Percentiles rank a stretch among this genome's conserved stretches.
phyloP scores from a whole-genome alignment of 768 basidiomycete species.

The Mycena leptocephala region DNA sequence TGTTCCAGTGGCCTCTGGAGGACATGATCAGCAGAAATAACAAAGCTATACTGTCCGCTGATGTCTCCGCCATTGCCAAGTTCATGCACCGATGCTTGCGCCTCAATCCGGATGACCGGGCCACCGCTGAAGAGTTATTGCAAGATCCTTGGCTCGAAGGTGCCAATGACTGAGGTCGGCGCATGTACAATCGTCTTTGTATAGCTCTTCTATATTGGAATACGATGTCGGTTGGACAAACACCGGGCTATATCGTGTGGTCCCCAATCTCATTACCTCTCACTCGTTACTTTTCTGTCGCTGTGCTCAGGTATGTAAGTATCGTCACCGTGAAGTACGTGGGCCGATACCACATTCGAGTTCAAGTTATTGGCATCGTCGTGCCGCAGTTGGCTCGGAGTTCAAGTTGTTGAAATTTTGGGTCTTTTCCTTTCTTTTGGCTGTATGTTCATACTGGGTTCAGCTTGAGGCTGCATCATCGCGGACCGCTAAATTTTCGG shows the following conservation, averaged over 20 bases:
- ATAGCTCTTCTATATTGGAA: constrained; percentile 6
- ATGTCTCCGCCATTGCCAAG: background rate
- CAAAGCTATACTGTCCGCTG: background rate
- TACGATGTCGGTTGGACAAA: background rate
- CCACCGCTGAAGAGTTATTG: constrained; percentile 34
- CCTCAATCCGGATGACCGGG: constrained; percentile 27
- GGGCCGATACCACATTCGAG: too few relatives aligned
- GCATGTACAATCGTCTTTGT: background rate
- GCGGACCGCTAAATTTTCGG: too few relatives aligned
- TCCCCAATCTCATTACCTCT: background rate
- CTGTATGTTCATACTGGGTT: too few relatives aligned
- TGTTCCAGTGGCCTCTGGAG: constrained; percentile 16
- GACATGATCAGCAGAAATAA: background rate
- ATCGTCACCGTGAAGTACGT: too few relatives aligned
- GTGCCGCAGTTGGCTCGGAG: too few relatives aligned
- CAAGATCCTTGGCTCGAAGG: constrained; percentile 33
- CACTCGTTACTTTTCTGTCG: constrained; percentile 8
- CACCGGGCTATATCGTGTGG: background rate
- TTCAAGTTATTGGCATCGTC: too few relatives aligned
- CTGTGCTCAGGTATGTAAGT: background rate
- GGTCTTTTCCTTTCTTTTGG: too few relatives aligned
- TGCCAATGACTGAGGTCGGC: constrained; percentile 5
- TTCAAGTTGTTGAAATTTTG: too few relatives aligned
- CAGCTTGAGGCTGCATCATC: too few relatives aligned
- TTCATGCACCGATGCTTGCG: constrained; percentile 31